Evolutionary conservation across 1,284 basidiomycete species (phyloP).

Genomic region (Ceraceosorus guamensis): DNA sequence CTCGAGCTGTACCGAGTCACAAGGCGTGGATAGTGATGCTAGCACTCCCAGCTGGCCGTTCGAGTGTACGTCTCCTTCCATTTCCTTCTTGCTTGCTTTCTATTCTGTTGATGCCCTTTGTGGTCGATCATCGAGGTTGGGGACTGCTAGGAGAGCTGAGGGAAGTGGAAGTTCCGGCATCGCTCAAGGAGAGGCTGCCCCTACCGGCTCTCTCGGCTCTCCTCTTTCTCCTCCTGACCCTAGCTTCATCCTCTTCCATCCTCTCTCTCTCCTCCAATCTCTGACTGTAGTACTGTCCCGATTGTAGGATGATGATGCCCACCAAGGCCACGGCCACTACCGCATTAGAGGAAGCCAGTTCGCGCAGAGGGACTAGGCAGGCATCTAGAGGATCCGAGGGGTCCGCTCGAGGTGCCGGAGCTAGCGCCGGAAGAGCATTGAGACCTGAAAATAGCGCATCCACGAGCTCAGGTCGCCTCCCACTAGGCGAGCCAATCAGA

Average conservation of each 20-base stretch:
- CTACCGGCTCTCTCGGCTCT: not conserved
- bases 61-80: too few relatives aligned
- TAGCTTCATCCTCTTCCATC: slow-evolving; percentile 44
- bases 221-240: slow-evolving; percentile 23
- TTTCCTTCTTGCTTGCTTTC: too few relatives aligned
- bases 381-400: slow-evolving; percentile 8
- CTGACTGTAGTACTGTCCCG: slow-evolving; percentile 47
- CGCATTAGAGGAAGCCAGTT: slow-evolving; percentile 42
- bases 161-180: too few relatives aligned
- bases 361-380: slow-evolving; percentile 26
- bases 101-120: too few relatives aligned
- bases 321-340: slow-evolving; percentile 43
- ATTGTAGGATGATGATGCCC: slow-evolving; percentile 42
- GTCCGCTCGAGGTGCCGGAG: slow-evolving; percentile 12
- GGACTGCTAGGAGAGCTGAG: too few relatives aligned
- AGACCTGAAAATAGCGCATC: slow-evolving; percentile 9
- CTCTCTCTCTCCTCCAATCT: slow-evolving; percentile 44
- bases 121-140: too few relatives aligned
- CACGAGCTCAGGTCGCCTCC: too few relatives aligned
- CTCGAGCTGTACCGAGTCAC: too few relatives aligned
- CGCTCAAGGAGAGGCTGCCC: too few relatives aligned
- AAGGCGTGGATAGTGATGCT: too few relatives aligned
- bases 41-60: too few relatives aligned
- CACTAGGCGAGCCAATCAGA: not conserved
- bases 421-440: slow-evolving; percentile 15